Percentiles rank a stretch among this genome's conserved stretches.
Evolutionary conservation across 495 filamentous ascomycete species (phyloP).

Genomic region (Penicillium odoratum): DNA sequence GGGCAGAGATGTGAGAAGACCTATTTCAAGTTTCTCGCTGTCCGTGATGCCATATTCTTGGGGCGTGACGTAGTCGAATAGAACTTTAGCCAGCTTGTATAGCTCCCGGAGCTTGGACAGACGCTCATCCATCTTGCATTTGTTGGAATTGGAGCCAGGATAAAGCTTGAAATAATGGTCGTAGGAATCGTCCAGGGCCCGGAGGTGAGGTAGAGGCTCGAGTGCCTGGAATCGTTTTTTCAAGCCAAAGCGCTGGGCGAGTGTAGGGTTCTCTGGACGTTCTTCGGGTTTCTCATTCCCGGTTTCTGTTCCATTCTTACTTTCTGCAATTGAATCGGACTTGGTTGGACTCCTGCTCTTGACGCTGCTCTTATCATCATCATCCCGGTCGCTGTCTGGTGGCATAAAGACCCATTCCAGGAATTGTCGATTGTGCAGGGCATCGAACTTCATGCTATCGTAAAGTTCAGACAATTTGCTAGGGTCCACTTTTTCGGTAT

Average conservation of each 20-base stretch:
- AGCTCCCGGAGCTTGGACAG: slow-evolving; percentile 87
- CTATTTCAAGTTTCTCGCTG: slow-evolving; percentile 95
- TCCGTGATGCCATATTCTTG: slow-evolving; percentile 97
- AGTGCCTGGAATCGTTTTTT: slow-evolving; percentile 43
- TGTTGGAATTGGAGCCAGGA: slow-evolving; percentile 71
- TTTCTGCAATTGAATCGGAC: slow-evolving; percentile 34
- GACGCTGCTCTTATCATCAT: slow-evolving; percentile 55
- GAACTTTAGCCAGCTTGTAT: slow-evolving; percentile 87
- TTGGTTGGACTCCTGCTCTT: slow-evolving; percentile 24
- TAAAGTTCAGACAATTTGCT: slow-evolving; percentile 98
- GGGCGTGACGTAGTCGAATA: slow-evolving; percentile 97
- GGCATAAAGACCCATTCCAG: slow-evolving; percentile 98
- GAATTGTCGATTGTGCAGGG: slow-evolving; percentile 92
- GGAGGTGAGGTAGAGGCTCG: slow-evolving; percentile 46
- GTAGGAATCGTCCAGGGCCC: slow-evolving; percentile 48
- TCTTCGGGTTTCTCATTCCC: slow-evolving; percentile 35
- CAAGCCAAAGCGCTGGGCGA: slow-evolving; percentile 51
- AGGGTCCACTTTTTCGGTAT: slow-evolving; percentile 95
- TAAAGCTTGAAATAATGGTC: slow-evolving; percentile 85
- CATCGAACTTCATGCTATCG: slow-evolving; percentile 99
- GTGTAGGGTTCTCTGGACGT: slow-evolving; percentile 35
- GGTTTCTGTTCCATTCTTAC: slow-evolving; percentile 25
- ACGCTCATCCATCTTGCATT: slow-evolving; percentile 79
- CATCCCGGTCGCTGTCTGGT: slow-evolving; percentile 59
- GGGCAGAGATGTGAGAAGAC: slow-evolving; percentile 87